Base-by-base conservation (phyloP, 1,139 yeast species). In the Pichia sp. region DNA sequence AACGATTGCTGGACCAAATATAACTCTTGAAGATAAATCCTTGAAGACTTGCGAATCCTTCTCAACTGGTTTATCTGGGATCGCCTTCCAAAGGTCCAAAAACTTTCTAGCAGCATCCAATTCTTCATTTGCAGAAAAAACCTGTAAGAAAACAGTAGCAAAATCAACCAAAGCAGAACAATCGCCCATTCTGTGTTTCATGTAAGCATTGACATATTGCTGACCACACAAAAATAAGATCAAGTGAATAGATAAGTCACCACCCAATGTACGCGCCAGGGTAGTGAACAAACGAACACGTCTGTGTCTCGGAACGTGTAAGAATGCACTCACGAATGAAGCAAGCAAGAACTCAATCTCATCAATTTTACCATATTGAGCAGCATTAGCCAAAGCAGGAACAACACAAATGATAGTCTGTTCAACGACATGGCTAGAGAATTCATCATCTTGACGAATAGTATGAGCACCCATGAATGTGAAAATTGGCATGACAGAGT, bases 391-490 rank as follows among this genome's bases (percentile, higher is more conserved):
- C 45, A 91, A 69, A 0, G 97, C 96, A 4, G 98, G 98, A 31
- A 91, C 79, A 34, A 91, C 96, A 50, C 84, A 80, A 13, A 84
- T 67, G 36, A 91, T 82, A 3, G 99, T 91, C 56, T 86, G 93
- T 53, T 87, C 95, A 45, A 93, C 86, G 27, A 91, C 96, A 46
- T 84, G 82, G 30, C 83, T 83, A 2, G 96, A 85, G 56, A 85
- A 88, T 53, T 87, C 96, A 57, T 91, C 97, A 59, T 91, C 98
- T 63, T 91, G 96, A 54, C 96, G 80, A 35, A 93, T 75, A 11
- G 97, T 87, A 52, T 87, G 94, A 22, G 97, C 95, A 39, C 99
- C 99, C 98, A 91, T 91, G 53, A 91, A 93, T 1, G 98, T 93
- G 65, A 91, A 91, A 37, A 91, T 88, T 15, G 99, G 98, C 99